Conservation (phyloP, 176 grass and related monocot genomes). For the Lolium multiflorum region DNA sequence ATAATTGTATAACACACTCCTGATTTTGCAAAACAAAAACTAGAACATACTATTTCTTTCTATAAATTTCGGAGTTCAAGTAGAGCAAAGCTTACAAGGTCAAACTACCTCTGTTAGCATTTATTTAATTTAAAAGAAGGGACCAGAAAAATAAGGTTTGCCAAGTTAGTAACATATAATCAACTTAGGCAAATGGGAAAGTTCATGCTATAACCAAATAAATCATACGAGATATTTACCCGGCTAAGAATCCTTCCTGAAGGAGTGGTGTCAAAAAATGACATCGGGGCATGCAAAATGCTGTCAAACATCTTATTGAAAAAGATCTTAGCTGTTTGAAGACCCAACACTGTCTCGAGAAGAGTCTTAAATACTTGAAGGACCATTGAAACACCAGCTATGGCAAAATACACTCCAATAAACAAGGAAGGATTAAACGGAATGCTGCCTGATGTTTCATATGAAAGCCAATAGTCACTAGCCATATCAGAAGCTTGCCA, state of each 20-base stretch:
- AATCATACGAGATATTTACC: slow-evolving; percentile 50
- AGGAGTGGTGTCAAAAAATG: slow-evolving; percentile 96
- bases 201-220: slow-evolving; percentile 4
- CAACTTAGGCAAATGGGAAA: background rate
- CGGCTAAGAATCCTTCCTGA: slow-evolving; percentile 97
- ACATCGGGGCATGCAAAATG: slow-evolving; percentile 91
- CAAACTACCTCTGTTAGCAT: background rate
- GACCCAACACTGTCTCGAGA: slow-evolving; percentile 75
- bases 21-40: background rate
- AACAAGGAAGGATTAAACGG: slow-evolving; percentile 71
- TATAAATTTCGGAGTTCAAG: background rate
- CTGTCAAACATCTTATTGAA: slow-evolving; percentile 93
- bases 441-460: slow-evolving; percentile 62
- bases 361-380: slow-evolving; percentile 66
- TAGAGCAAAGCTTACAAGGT: background rate
- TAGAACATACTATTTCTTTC: background rate
- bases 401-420: slow-evolving; percentile 74
- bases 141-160: background rate
- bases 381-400: slow-evolving; percentile 65
- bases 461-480: slow-evolving; percentile 92
- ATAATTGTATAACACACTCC: background rate
- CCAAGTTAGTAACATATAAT: background rate
- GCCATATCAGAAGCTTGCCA: slow-evolving; percentile 83
- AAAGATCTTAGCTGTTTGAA: slow-evolving; percentile 88
- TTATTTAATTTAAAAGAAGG: background rate